Percentiles rank a stretch among this genome's conserved stretches.
Conservation (phyloP, 73 alveolate species). For the Paramecium biaurelia region DNA sequence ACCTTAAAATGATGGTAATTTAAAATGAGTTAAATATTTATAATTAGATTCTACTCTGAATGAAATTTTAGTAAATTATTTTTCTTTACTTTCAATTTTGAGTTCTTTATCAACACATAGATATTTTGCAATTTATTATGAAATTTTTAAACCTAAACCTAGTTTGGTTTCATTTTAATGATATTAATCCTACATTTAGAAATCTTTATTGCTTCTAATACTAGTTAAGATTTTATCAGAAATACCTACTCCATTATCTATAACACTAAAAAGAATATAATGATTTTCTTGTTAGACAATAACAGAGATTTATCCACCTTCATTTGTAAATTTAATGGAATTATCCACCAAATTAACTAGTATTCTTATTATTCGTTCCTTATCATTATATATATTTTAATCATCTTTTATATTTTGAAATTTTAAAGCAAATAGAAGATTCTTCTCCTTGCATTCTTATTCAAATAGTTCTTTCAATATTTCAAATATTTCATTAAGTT, state of each 20-base stretch:
- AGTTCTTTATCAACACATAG: constrained; percentile 14
- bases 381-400: background rate
- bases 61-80: background rate
- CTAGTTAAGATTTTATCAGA: background rate
- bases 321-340: constrained; percentile 22
- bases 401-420: background rate
- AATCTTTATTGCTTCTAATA: background rate
- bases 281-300: background rate
- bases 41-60: background rate
- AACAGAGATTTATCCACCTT: background rate
- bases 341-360: background rate
- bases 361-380: background rate
- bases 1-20: background rate
- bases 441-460: background rate
- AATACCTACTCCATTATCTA: constrained; percentile 17
- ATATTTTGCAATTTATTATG: constrained; percentile 36
- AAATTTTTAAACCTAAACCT: background rate
- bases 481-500: background rate
- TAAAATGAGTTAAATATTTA: background rate
- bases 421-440: background rate
- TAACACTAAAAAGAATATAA: background rate
- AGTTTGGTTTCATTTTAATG: background rate
- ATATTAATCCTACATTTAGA: background rate
- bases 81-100: constrained; percentile 2
- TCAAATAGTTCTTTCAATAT: background rate